Percentiles rank a stretch among this genome's conserved stretches.
These are phyloP conservation scores for Kewa caespitosa DNA, from an alignment of 179 eudicot species.

Conservation along the genomic window DNA sequence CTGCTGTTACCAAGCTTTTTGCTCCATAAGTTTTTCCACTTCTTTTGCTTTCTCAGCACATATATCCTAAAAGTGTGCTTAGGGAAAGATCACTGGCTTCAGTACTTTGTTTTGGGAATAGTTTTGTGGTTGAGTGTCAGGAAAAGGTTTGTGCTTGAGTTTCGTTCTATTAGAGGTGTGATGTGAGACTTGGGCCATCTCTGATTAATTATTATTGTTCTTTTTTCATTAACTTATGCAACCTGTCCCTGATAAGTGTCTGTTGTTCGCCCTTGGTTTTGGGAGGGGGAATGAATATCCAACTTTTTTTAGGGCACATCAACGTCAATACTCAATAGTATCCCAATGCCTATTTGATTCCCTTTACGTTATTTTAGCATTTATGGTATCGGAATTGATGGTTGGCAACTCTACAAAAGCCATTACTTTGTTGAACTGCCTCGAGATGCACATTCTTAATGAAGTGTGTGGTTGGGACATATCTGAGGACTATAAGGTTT, in stretches of 20 bases:
- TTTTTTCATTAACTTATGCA: background rate
- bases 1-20: background rate
- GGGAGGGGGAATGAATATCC: too few relatives aligned
- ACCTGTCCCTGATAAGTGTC: background rate
- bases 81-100: background rate
- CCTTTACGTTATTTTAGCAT: too few relatives aligned
- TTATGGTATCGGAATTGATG: too few relatives aligned
- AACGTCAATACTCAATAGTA: too few relatives aligned
- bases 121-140: background rate
- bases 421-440: too few relatives aligned
- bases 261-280: too few relatives aligned
- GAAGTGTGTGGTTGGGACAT: background rate
- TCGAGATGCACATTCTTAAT: background rate
- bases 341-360: too few relatives aligned
- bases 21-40: background rate
- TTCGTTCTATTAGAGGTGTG: background rate
- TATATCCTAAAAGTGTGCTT: background rate
- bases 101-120: background rate
- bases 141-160: background rate
- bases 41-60: background rate
- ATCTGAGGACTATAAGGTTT: background rate
- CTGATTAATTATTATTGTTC: background rate
- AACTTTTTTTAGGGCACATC: too few relatives aligned
- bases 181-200: background rate
- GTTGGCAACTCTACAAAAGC: too few relatives aligned